phyloP scores from a whole-genome alignment of 805 yeast genomes.

The Metschnikowia orientalis region DNA sequence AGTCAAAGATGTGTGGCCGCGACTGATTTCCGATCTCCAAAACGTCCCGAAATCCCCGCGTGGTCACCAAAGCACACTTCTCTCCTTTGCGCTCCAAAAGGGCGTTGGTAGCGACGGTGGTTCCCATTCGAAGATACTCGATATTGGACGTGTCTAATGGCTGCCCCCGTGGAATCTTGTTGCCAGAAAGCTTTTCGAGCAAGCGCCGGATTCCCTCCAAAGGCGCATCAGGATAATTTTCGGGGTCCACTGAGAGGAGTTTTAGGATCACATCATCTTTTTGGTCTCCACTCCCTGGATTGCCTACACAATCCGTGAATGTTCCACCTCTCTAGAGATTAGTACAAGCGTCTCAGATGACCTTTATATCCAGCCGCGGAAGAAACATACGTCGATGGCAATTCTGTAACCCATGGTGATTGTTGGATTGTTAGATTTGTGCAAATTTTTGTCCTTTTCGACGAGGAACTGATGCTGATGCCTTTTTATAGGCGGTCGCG shows the following conservation, averaged over 20 bases:
- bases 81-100: slow-evolving; percentile 90
- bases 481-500: too few species aligned
- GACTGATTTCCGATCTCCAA: slow-evolving; percentile 86
- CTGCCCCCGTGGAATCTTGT: slow-evolving; percentile 15
- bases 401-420: slow-evolving; percentile 15
- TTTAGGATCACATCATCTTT: slow-evolving; percentile 18
- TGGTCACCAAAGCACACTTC: slow-evolving; percentile 75
- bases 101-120: slow-evolving; percentile 78
- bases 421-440: not conserved
- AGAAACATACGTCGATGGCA: slow-evolving; percentile 21
- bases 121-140: slow-evolving; percentile 25
- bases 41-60: slow-evolving; percentile 84
- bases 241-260: slow-evolving; percentile 18
- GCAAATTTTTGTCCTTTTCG: too few species aligned
- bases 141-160: slow-evolving; percentile 18
- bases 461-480: too few species aligned
- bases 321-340: slow-evolving; percentile 19
- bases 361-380: too few species aligned
- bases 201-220: slow-evolving; percentile 18
- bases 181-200: slow-evolving; percentile 13
- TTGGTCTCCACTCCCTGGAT: slow-evolving; percentile 17
- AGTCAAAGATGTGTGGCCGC: slow-evolving; percentile 83
- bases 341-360: too few species aligned
- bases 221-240: slow-evolving; percentile 19
- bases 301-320: slow-evolving; percentile 20